Conservation (phyloP, 2,329 filamentous ascomycete genomes). For the Colletotrichum sp. region DNA sequence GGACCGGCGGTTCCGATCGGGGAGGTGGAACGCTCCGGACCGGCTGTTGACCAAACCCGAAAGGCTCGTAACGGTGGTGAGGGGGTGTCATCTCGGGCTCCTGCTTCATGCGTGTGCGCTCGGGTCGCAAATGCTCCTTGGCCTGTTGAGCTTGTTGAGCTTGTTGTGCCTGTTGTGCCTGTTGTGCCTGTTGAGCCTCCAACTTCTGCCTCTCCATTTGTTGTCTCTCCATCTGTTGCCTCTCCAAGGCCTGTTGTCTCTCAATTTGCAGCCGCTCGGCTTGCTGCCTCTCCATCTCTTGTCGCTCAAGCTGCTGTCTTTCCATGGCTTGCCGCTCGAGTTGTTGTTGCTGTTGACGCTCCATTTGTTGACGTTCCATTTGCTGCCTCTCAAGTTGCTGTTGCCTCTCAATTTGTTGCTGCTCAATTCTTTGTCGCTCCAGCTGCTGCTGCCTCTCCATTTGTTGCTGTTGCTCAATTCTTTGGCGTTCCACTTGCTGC, state of each 20-base stretch:
- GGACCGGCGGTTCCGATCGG: constrained; percentile 45
- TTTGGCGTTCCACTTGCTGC: constrained; percentile 24
- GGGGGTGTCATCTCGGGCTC: constrained; percentile 48
- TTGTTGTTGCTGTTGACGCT: not conserved
- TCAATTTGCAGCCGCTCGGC: constrained; percentile 28
- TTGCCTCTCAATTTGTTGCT: constrained; percentile 24
- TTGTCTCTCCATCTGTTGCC: constrained; percentile 9
- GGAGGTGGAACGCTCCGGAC: constrained; percentile 38
- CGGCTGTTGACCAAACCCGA: constrained; percentile 42
- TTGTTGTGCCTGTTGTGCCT: constrained; percentile 27
- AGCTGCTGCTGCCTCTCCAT: constrained; percentile 31
- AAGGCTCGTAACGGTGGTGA: constrained; percentile 50
- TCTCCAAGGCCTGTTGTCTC: constrained; percentile 5
- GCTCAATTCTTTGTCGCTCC: constrained; percentile 27
- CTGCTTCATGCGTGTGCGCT: constrained; percentile 46
- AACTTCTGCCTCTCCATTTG: constrained; percentile 18
- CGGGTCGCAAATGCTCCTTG: constrained; percentile 34
- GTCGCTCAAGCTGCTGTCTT: constrained; percentile 22
- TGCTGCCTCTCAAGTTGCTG: constrained; percentile 22
- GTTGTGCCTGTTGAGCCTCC: constrained; percentile 28
- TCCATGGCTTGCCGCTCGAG: constrained; percentile 20
- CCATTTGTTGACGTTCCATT: not conserved
- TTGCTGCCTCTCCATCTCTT: constrained; percentile 25
- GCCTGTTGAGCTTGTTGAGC: constrained; percentile 16
- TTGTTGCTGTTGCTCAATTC: constrained; percentile 24